These are phyloP conservation scores for Globisporangium apiculatum DNA, from an alignment of 352 stramenopile genomes.

Conservation along the genomic window DNA sequence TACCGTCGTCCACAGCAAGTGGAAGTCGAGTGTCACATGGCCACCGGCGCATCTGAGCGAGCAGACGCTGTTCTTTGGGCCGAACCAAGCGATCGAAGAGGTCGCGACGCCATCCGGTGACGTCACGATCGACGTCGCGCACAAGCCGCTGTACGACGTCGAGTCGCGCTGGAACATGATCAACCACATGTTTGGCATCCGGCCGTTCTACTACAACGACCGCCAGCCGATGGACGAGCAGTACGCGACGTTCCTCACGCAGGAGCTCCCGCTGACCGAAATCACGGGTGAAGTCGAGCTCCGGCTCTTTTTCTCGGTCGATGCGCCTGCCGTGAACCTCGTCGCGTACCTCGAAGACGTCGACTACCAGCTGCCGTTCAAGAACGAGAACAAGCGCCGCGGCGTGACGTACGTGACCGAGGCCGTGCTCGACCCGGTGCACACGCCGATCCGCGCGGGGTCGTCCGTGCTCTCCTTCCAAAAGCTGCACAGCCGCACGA, in stretches of 20 bases:
- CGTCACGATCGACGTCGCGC: slow-evolving; percentile 28
- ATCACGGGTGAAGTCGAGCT: slow-evolving; percentile 69
- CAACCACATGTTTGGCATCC: slow-evolving; percentile 61
- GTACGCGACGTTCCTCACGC: slow-evolving; percentile 59
- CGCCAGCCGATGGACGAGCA: slow-evolving; percentile 38
- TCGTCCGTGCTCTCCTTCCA: slow-evolving; percentile 66
- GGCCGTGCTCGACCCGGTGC: slow-evolving; percentile 61
- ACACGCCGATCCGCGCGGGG: slow-evolving; percentile 49
- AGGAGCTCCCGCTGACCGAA: slow-evolving; percentile 44
- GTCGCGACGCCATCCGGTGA: slow-evolving; percentile 29
- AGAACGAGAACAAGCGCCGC: slow-evolving; percentile 73
- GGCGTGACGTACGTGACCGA: slow-evolving; percentile 81
- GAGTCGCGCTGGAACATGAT: slow-evolving; percentile 70
- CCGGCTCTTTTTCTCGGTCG: slow-evolving; percentile 75
- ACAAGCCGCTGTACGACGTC: slow-evolving; percentile 37
- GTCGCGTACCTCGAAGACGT: slow-evolving; percentile 75
- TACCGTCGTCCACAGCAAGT: slow-evolving; percentile 67
- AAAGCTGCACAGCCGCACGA: slow-evolving; percentile 46
- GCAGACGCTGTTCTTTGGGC: slow-evolving; percentile 43
- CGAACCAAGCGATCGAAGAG: slow-evolving; percentile 41
- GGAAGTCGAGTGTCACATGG: slow-evolving; percentile 59
- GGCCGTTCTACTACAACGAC: slow-evolving; percentile 77
- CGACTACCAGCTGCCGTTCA: slow-evolving; percentile 60
- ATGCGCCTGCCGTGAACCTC: slow-evolving; percentile 55
- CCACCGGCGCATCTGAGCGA: slow-evolving; percentile 51